Percentiles rank a stretch among this genome's conserved stretches.
These are phyloP conservation scores for Selaginella tamariscina DNA, from an alignment of 75 land plant genomes.

Conservation along the genomic window DNA sequence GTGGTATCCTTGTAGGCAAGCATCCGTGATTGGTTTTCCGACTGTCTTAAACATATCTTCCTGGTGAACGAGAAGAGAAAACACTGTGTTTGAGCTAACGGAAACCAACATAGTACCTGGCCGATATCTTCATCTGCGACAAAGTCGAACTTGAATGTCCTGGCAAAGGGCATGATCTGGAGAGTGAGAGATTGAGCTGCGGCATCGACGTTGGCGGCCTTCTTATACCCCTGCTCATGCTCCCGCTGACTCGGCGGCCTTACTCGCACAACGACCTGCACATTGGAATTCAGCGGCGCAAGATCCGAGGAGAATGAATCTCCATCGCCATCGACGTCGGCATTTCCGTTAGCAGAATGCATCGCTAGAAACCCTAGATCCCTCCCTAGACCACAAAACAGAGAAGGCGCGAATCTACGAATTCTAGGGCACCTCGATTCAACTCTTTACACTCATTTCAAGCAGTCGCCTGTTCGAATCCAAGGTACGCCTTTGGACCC, in stretches of 20 bases:
- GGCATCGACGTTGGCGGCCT: constrained; percentile 14
- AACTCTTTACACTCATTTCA: too few species aligned
- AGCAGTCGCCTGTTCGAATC: too few species aligned
- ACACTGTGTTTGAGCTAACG: not conserved
- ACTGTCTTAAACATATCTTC: constrained; percentile 19
- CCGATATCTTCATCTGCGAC: constrained; percentile 17
- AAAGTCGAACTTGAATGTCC: constrained; percentile 21
- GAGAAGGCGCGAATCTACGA: not conserved
- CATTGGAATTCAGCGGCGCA: constrained; percentile 1
- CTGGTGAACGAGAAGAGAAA: not conserved
- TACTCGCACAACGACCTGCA: constrained; percentile 18
- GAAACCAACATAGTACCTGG: constrained; percentile 8
- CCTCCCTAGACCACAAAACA: not conserved
- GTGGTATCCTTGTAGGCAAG: constrained; percentile 26
- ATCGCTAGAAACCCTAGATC: not conserved
- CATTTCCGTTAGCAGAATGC: not conserved
- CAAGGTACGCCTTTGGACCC: too few species aligned
- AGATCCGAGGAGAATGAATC: not conserved
- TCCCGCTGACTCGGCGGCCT: constrained; percentile 17
- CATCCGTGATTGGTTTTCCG: constrained; percentile 25
- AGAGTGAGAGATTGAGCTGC: constrained; percentile 15
- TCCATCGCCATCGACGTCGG: not conserved
- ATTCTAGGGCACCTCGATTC: not conserved
- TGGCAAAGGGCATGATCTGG: not conserved
- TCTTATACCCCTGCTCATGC: constrained; percentile 19